These are phyloP conservation scores for Russula ochroleuca DNA, from an alignment of 768 basidiomycete genomes.

Conservation along the genomic window DNA sequence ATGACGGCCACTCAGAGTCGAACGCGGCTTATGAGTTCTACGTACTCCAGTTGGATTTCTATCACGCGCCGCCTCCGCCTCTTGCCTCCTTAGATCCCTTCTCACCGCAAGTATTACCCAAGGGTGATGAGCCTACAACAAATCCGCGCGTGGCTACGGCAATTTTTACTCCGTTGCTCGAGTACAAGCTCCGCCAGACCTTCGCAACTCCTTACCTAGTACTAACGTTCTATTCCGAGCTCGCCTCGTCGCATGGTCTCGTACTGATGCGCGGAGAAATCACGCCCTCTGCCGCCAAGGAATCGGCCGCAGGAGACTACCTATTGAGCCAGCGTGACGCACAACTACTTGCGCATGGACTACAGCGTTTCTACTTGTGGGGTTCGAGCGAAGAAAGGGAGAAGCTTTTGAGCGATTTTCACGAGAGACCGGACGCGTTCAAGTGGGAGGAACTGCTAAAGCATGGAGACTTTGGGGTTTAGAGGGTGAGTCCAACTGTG, in stretches of 20 bases:
- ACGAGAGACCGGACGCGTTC: constrained; percentile 74
- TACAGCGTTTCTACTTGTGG: constrained; percentile 88
- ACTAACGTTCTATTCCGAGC: constrained; percentile 87
- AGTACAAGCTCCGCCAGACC: constrained; percentile 80
- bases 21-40: constrained; percentile 68
- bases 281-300: constrained; percentile 54
- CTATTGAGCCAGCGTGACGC: constrained; percentile 78
- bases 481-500: background rate
- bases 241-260: constrained; percentile 70
- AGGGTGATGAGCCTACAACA: constrained; percentile 30
- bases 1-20: constrained; percentile 35
- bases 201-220: constrained; percentile 91
- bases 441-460: constrained; percentile 77
- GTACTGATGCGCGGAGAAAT: constrained; percentile 92
- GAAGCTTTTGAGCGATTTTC: constrained; percentile 62
- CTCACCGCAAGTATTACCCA: constrained; percentile 36
- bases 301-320: constrained; percentile 39
- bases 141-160: constrained; percentile 66
- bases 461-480: constrained; percentile 32
- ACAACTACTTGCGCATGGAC: constrained; percentile 69
- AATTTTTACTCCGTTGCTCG: constrained; percentile 88
- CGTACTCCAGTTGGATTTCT: constrained; percentile 87
- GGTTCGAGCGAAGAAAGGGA: constrained; percentile 42
- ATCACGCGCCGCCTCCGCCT: constrained; percentile 62
- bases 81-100: constrained; percentile 40